Evolutionary conservation across 2,329 filamentous ascomycete species (phyloP).

Genomic region (Clarireedia homoeocarpa): DNA sequence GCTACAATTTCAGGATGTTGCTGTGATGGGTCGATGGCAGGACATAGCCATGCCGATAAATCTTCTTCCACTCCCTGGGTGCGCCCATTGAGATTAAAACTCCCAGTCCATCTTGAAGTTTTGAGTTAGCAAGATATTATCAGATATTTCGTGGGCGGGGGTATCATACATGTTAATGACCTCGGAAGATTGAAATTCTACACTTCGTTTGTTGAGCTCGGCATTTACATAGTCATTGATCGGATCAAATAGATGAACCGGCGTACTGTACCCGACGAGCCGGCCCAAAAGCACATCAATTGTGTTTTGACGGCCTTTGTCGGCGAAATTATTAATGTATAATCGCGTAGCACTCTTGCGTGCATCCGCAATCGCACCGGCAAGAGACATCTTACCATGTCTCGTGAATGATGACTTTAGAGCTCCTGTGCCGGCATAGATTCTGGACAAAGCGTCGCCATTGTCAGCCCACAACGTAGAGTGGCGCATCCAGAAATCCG

Average conservation of each 20-base stretch:
- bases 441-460: constrained; percentile 86
- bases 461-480: constrained; percentile 96
- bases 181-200: constrained; percentile 69
- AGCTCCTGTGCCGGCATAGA: constrained; percentile 93
- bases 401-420: constrained; percentile 93
- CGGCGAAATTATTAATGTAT: constrained; percentile 96
- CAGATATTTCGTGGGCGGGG: not conserved
- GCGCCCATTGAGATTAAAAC: constrained; percentile 90
- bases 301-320: constrained; percentile 85
- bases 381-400: constrained; percentile 90
- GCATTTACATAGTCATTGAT: constrained; percentile 83
- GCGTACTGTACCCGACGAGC: constrained; percentile 64
- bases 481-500: constrained; percentile 88
- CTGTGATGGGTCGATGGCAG: constrained; percentile 46
- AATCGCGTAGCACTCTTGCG: constrained; percentile 89
- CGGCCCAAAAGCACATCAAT: constrained; percentile 89
- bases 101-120: constrained; percentile 53
- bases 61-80: constrained; percentile 72
- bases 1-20: constrained; percentile 77
- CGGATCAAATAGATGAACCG: constrained; percentile 85
- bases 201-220: constrained; percentile 60
- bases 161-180: constrained; percentile 55
- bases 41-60: constrained; percentile 78
- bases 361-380: constrained; percentile 88
- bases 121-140: not conserved